These are phyloP conservation scores for Fistulifera pelliculosa DNA, from an alignment of 108 stramenopile species.

Conservation along the genomic window DNA sequence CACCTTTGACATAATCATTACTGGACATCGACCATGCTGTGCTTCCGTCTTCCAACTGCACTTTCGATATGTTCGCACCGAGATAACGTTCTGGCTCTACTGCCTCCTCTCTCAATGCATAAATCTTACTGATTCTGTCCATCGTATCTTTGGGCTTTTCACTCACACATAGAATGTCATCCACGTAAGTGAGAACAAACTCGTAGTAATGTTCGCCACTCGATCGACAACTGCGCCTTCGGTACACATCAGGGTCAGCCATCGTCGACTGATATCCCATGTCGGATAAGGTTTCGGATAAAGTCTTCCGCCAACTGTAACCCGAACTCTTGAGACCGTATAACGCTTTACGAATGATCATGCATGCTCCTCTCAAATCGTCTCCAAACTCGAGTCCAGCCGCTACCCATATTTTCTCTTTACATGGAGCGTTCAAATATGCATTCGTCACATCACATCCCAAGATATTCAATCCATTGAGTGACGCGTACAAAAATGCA, in stretches of 20 bases:
- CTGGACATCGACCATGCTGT: conserved; percentile 3
- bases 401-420: conserved; percentile 23
- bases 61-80: conserved; percentile 4
- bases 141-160: conserved; percentile 9
- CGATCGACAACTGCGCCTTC: not conserved
- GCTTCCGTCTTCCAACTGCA: not conserved
- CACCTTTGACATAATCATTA: conserved; percentile 7
- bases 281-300: conserved; percentile 2
- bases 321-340: conserved; percentile 25
- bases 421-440: conserved; percentile 18
- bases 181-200: conserved; percentile 23
- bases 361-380: conserved; percentile 6
- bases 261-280: not conserved
- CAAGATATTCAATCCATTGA: conserved; percentile 24
- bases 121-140: not conserved
- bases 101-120: conserved; percentile 8
- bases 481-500: conserved; percentile 20
- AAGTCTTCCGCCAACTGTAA: not conserved
- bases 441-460: conserved; percentile 23
- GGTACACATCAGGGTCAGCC: conserved; percentile 21
- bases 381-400: conserved; percentile 3
- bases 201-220: conserved; percentile 23
- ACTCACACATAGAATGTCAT: conserved; percentile 13
- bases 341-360: conserved; percentile 12
- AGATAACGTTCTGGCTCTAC: conserved; percentile 12